Conservation (phyloP, 768 basidiomycete species). For the Leccinum subtestaceum region DNA sequence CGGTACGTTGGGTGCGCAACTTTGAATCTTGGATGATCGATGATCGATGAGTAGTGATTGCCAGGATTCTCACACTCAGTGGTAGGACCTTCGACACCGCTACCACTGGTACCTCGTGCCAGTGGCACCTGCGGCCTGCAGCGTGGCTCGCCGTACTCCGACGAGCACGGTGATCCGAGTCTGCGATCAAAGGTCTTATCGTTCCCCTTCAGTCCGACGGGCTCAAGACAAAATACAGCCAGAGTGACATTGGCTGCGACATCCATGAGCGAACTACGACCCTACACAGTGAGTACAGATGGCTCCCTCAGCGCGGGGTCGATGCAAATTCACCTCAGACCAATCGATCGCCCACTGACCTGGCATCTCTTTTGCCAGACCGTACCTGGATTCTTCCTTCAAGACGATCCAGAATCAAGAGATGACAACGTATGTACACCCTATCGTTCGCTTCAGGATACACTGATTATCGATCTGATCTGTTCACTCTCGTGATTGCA, state of each 20-base stretch:
- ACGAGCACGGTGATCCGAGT: too few relatives aligned
- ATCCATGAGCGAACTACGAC: neutral
- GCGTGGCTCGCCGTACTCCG: too few relatives aligned
- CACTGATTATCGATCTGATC: conserved; percentile 1
- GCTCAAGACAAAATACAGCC: neutral
- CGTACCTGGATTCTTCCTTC: conserved; percentile 16
- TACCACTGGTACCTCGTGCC: too few relatives aligned
- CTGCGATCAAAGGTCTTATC: too few relatives aligned
- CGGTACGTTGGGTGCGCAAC: too few relatives aligned
- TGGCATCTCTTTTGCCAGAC: neutral
- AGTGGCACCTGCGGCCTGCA: too few relatives aligned
- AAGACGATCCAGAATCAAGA: conserved; percentile 19
- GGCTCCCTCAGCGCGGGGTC: neutral
- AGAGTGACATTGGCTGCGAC: neutral
- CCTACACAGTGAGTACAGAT: conserved; percentile 18
- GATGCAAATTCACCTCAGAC: neutral
- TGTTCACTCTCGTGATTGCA: neutral
- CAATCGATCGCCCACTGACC: neutral
- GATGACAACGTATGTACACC: conserved; percentile 11
- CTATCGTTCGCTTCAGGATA: neutral
- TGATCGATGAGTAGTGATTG: too few relatives aligned
- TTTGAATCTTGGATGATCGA: too few relatives aligned
- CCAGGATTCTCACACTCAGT: too few relatives aligned
- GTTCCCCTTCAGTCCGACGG: too few relatives aligned
- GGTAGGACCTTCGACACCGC: too few relatives aligned